These are phyloP conservation scores for Quercus phellos DNA, from an alignment of 331 rosid genomes.

Conservation along the genomic window DNA sequence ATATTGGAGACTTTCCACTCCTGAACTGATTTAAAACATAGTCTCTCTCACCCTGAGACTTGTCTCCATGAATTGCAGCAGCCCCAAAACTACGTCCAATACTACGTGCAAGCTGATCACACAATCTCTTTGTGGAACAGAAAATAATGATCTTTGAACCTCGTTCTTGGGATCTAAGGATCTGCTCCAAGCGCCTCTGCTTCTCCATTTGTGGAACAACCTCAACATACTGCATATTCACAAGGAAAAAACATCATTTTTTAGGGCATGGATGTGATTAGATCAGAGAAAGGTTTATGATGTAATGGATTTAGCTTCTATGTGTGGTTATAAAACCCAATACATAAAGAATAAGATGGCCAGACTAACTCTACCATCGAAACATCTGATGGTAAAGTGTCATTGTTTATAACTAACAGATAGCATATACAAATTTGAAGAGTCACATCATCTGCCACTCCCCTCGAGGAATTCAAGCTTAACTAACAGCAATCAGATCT, in stretches of 20 bases:
- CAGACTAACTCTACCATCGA: neutral
- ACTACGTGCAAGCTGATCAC: slow-evolving; percentile 89
- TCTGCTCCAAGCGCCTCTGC: slow-evolving; percentile 96
- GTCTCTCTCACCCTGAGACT: slow-evolving; percentile 95
- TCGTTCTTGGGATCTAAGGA: slow-evolving; percentile 83
- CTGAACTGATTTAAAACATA: slow-evolving; percentile 92
- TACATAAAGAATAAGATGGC: neutral
- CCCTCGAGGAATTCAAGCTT: no score
- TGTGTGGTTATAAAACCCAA: neutral
- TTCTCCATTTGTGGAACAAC: slow-evolving; percentile 97
- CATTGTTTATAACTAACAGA: no score
- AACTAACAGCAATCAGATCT: no score
- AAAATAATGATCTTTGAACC: slow-evolving; percentile 90
- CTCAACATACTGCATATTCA: slow-evolving; percentile 73
- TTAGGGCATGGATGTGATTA: neutral
- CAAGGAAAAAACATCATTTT: neutral
- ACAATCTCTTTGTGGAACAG: slow-evolving; percentile 93
- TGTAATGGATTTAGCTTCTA: neutral
- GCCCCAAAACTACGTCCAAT: slow-evolving; percentile 91
- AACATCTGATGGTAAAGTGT: no score
- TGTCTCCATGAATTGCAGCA: slow-evolving; percentile 98
- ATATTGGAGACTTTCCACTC: slow-evolving; percentile 82
- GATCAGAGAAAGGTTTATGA: neutral
- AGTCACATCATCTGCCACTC: no score
- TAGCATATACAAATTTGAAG: no score